Evolutionary conservation across 768 basidiomycete genomes (phyloP), one percentile per base, ranked within the genome.

Genomic region (Leccinum subgranulosum): DNA sequence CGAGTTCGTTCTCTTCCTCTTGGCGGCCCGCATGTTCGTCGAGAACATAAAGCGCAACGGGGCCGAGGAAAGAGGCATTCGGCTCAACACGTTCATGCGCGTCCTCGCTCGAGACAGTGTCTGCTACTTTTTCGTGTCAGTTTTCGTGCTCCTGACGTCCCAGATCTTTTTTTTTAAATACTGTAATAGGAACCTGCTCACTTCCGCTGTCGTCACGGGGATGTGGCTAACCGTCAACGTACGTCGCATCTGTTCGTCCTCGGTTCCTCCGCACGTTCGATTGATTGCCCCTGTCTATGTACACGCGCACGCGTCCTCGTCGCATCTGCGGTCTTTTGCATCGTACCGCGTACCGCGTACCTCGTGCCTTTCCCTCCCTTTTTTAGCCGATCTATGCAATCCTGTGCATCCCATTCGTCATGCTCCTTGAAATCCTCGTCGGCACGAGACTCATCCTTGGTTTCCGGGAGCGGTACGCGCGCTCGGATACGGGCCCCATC

Each of bases 111-210:
- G 71, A 21, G 70, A 72, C 34, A 74, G 70, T 23, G 54, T 72
- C 14, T 64, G 67, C 21, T 72, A 74, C 54, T 72, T 70, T 23
- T 67, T 71, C 58, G 59, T 69, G 72, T 74, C 27, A 55, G 71
- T 62, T 14, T 9, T 17, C 8, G 3, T 23, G 9, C 36, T 14
- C 17, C 36, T 33, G 31, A 14, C n/a, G 9, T 19, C 4, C 23
- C 4, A 7, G 7, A 36, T 36, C 34, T 6, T 36, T 45, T 12
- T 14, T 43, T 8, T 21, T 45, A 21, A 10, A 23, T 23, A 23
- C 23, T 23, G 23, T 23, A 23, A 23, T 36, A 73, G 72, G 31
- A 71, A 73, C 36, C 58, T 71, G 11, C 33, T 51, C 2, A 62
- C 62, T 6, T 70, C 63, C 7, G 64, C 63, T 7, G 31, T 65